A percentile compares a stretch with the other conserved stretches of the same genome.
Evolutionary conservation across 306 rosid species (phyloP).

Genomic region (Castanospermum australe): DNA sequence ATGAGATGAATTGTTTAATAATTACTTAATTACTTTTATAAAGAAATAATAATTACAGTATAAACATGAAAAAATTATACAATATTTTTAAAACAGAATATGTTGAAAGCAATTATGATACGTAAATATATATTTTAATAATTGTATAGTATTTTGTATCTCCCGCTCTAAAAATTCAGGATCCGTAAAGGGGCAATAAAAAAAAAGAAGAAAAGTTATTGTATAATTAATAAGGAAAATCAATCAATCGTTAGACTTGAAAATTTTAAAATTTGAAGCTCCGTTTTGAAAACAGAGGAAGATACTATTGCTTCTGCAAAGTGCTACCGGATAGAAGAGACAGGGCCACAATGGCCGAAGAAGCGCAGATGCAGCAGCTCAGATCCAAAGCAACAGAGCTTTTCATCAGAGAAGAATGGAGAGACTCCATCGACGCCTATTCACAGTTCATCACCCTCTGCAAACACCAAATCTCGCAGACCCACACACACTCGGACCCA

Average conservation of each 20-base stretch:
- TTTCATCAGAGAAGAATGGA: constrained; percentile 87
- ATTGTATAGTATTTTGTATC: no score
- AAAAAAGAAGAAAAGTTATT: no score
- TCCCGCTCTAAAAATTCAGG: no score
- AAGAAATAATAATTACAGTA: no score
- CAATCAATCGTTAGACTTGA: constrained; percentile 52
- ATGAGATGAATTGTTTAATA: no score
- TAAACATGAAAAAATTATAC: no score
- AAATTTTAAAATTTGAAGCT: constrained; percentile 20
- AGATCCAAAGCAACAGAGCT: constrained; percentile 88
- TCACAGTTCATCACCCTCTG: constrained; percentile 63
- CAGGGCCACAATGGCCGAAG: constrained; percentile 41
- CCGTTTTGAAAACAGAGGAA: neutral
- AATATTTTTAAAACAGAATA: no score
- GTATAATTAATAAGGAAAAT: no score
- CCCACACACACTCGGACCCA: constrained; percentile 13
- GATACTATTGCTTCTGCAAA: neutral
- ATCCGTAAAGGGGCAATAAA: no score
- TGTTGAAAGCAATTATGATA: no score
- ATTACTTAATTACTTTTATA: no score
- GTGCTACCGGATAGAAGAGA: neutral
- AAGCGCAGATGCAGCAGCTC: constrained; percentile 53
- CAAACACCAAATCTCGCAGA: constrained; percentile 33
- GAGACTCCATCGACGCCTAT: constrained; percentile 49
- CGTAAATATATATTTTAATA: no score